Evolutionary conservation across 495 filamentous ascomycete genomes (phyloP).

Genomic region (Annulohypoxylon bovei): DNA sequence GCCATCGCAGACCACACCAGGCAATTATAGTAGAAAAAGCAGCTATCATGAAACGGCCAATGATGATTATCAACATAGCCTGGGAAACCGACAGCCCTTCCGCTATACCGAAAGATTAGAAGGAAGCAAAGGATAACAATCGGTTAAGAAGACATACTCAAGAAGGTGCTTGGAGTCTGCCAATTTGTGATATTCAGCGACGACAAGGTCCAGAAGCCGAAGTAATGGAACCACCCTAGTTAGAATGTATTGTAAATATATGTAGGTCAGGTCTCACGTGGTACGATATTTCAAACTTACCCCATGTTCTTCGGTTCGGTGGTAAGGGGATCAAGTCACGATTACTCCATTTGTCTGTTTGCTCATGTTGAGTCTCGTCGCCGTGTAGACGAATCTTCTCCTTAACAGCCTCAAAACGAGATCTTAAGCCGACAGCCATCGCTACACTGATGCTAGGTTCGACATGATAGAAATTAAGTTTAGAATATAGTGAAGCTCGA

Average conservation of each 20-base stretch:
- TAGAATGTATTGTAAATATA: neutral
- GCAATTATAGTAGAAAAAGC: conserved; percentile 50
- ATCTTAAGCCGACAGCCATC: conserved; percentile 36
- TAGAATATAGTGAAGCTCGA: neutral
- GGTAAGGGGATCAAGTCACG: conserved; percentile 51
- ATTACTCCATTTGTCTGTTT: conserved; percentile 45
- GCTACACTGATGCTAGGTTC: neutral
- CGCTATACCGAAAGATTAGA: conserved; percentile 25
- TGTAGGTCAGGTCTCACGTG: neutral
- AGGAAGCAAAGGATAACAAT: neutral
- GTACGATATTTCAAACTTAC: conserved; percentile 22
- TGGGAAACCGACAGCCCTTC: conserved; percentile 51
- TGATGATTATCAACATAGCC: conserved; percentile 46
- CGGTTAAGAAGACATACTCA: conserved; percentile 43
- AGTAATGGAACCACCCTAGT: conserved; percentile 44
- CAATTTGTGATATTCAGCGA: conserved; percentile 49
- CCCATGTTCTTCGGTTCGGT: conserved; percentile 47
- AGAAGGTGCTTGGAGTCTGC: conserved; percentile 52
- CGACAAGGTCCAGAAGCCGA: conserved; percentile 44
- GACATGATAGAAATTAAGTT: neutral
- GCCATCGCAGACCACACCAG: conserved; percentile 50
- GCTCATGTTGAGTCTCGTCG: conserved; percentile 40
- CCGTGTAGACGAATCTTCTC: conserved; percentile 42
- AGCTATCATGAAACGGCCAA: conserved; percentile 47
- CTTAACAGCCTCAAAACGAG: conserved; percentile 33